Percentiles rank a stretch among this genome's conserved stretches.
These are phyloP conservation scores for Tolypocladium endophyticum DNA, from an alignment of 2,329 filamentous ascomycete genomes.

Conservation along the genomic window DNA sequence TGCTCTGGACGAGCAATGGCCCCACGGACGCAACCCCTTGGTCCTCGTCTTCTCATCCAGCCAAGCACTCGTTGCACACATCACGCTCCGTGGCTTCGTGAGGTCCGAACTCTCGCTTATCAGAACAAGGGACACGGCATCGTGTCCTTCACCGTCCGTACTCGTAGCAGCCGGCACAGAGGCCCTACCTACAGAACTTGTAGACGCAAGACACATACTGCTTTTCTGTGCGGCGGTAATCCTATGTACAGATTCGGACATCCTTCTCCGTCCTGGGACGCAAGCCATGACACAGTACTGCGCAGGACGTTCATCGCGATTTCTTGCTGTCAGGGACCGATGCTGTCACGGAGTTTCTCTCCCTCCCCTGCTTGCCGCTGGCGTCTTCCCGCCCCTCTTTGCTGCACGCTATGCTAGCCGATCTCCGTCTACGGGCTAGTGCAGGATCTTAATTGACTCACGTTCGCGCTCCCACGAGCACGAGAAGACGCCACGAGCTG, in stretches of 20 bases:
- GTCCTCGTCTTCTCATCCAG: not conserved
- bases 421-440: conserved; percentile 9
- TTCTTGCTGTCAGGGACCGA: not conserved
- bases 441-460: conserved; percentile 4
- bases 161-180: too few relatives aligned
- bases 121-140: not conserved
- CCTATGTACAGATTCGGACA: not conserved
- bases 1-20: not conserved
- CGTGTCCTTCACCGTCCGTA: too few relatives aligned
- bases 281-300: not conserved
- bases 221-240: not conserved
- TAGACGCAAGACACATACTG: not conserved
- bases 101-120: not conserved
- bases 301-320: not conserved
- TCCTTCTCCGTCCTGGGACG: not conserved
- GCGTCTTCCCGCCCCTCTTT: not conserved
- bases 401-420: conserved; percentile 7
- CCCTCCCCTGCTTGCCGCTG: not conserved
- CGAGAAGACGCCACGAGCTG: not conserved
- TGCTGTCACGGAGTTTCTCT: not conserved
- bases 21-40: not conserved
- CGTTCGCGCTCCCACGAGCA: not conserved
- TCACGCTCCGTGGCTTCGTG: not conserved
- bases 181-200: fast-evolving
- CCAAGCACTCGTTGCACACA: not conserved